A percentile compares a stretch with the other conserved stretches of the same genome.
Conservation (phyloP, 805 yeast genomes). For the Metschnikowia anglica region DNA sequence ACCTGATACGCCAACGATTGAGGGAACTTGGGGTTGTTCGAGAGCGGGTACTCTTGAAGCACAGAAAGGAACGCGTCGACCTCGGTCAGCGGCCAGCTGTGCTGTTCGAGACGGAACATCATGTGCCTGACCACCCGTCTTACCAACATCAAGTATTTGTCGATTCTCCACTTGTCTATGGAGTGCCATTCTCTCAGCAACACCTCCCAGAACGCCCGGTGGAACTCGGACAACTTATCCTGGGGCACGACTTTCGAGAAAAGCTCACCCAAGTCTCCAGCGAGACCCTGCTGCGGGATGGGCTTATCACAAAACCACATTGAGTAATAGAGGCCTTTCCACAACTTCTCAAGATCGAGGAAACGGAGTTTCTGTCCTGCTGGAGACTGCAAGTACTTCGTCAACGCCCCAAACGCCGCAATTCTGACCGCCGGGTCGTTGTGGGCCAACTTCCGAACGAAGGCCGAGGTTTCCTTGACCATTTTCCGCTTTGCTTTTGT, state of each 20-base stretch:
- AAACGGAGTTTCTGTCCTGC: conserved; percentile 40
- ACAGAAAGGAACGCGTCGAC: conserved; percentile 47
- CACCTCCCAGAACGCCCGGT: conserved; percentile 77
- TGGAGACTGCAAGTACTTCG: conserved; percentile 50
- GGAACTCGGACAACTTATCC: conserved; percentile 49
- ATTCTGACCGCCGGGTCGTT: conserved; percentile 76
- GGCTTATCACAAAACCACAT: conserved; percentile 98
- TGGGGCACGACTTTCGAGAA: conserved; percentile 45
- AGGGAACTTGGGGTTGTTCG: conserved; percentile 60
- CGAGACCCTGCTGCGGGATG: conserved; percentile 83
- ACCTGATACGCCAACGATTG: conserved; percentile 82
- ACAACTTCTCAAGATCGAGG: conserved; percentile 72
- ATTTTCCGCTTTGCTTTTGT: too few species aligned
- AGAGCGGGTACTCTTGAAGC: conserved; percentile 47
- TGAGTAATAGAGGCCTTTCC: conserved; percentile 94
- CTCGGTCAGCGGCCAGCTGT: conserved; percentile 50
- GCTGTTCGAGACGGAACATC: conserved; percentile 52
- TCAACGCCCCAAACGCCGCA: conserved; percentile 65
- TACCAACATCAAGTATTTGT: conserved; percentile 78
- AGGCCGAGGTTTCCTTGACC: conserved; percentile 41
- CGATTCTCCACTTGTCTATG: conserved; percentile 83
- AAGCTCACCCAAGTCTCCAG: conserved; percentile 64
- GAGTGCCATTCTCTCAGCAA: conserved; percentile 78
- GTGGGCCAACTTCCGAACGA: conserved; percentile 81
- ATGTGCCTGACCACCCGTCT: conserved; percentile 72